Conservation (phyloP, 2,329 filamentous ascomycete species). For the Verticillium zaregamsianum region DNA sequence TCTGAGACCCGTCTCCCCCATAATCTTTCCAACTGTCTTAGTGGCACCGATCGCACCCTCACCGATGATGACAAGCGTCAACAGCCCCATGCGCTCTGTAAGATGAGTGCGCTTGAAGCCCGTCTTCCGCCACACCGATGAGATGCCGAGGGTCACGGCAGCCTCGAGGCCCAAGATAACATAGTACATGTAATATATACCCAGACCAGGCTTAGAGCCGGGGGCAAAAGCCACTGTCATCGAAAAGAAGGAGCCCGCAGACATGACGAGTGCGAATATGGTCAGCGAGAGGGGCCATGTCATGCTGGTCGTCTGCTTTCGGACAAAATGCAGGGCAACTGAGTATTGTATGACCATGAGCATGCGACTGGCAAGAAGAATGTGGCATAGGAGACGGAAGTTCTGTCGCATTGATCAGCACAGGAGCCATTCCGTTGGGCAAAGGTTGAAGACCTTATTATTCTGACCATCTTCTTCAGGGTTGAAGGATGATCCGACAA, state of each 20-base stretch:
- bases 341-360: constrained; percentile 26
- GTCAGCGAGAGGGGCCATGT: constrained; percentile 23
- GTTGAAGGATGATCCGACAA: constrained; percentile 41
- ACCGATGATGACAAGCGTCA: constrained; percentile 57
- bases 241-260: constrained; percentile 21
- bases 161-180: constrained; percentile 43
- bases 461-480: constrained; percentile 19
- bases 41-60: constrained; percentile 54
- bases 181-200: constrained; percentile 40
- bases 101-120: constrained; percentile 54
- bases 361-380: constrained; percentile 30
- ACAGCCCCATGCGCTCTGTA: constrained; percentile 52
- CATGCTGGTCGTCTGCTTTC: constrained; percentile 18
- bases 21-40: constrained; percentile 26
- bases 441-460: constrained; percentile 11
- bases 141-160: constrained; percentile 39
- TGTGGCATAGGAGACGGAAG: constrained; percentile 34
- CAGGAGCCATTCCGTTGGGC: not conserved
- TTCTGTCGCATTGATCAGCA: constrained; percentile 13
- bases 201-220: constrained; percentile 14
- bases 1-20: constrained; percentile 4
- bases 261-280: constrained; percentile 24
- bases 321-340: constrained; percentile 26
- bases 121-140: constrained; percentile 42
- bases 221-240: constrained; percentile 8